Base-by-base conservation (phyloP, 164 flowering plant genomes). In the Magnolia officinalis region DNA sequence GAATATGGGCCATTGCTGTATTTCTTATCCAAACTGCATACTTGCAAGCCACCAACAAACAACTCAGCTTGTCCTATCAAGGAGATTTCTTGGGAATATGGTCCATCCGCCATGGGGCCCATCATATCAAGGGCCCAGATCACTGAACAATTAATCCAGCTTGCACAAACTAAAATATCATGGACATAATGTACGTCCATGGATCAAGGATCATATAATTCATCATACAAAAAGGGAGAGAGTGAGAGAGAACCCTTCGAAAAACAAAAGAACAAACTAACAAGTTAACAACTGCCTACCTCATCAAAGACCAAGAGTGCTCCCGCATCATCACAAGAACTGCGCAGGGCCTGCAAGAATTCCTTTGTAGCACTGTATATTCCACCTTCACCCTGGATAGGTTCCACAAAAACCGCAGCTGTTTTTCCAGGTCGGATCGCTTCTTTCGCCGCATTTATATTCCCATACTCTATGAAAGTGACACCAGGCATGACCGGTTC, bases 401-500 rank as follows among this genome's bases (percentile, higher is more conserved):
- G 98, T 81, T 96, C 99, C 66, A 96, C 97, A 84, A 96, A 94
- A 67, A 96, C 95, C 37, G 97, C 97, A 10, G 99, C 98, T 52
- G 83, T 83, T 76, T 89, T 90, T 0, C 94, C 94, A 50, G 78
- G 82, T 68, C 80, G 72, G 52, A 94, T 92, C 45, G 82, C 70
- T 64, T 87, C 82, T 72, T 73, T 86, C 58, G 95, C 83, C 31
- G 90, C 90, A 75, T 89, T 72, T 59, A 86, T 80, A 78, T 94
- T 79, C 24, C 99, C 98, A 82, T 90, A 96, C 77, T 91, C 92
- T 7, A 94, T 52, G 82, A 96, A 96, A 67, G 91, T 91, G 31
- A 90, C 97, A 63, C 99, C 97, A 51, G 99, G 98, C 98, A 96
- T 94, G 31, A 92, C 92, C 71, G 99, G 99, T 74, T 96, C 89